phyloP scores from a whole-genome alignment of 2,329 filamentous ascomycete species.

The Colletotrichum karsti region DNA sequence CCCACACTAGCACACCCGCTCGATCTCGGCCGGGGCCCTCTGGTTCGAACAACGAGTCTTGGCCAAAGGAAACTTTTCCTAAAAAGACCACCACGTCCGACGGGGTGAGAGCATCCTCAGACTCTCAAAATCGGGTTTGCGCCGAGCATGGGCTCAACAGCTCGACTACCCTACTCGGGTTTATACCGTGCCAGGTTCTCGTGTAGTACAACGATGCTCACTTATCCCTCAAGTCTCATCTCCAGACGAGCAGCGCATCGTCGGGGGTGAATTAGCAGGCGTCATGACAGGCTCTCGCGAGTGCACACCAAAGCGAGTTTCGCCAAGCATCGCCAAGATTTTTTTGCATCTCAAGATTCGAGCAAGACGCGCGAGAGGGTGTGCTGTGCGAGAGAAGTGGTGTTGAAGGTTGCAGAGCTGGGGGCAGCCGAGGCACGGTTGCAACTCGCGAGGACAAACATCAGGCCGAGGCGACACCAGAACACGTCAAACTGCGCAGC shows the following conservation, averaged over 20 bases:
- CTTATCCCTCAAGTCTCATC: neutral
- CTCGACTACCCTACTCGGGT: neutral
- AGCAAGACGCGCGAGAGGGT: neutral
- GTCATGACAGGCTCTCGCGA: neutral
- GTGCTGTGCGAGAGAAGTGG: too few relatives aligned
- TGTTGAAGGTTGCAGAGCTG: too few relatives aligned
- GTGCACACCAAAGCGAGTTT: neutral
- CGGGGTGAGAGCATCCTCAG: neutral
- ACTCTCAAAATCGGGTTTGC: neutral
- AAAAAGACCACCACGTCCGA: neutral
- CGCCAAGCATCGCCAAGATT: neutral
- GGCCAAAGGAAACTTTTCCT: conserved; percentile 18
- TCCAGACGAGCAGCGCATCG: neutral
- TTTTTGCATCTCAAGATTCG: neutral
- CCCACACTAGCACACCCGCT: conserved; percentile 5
- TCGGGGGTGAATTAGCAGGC: neutral
- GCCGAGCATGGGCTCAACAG: conserved; percentile 3
- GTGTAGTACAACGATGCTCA: neutral
- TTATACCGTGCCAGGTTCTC: neutral
- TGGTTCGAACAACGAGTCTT: conserved; percentile 12
- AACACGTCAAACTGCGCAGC: neutral
- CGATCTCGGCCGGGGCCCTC: neutral
- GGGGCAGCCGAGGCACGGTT: conserved; percentile 4
- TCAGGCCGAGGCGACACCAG: conserved; percentile 2
- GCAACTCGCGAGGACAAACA: too few relatives aligned